Percentiles rank a stretch among this genome's conserved stretches.
These are phyloP conservation scores for Phytophthora lateralis DNA, from an alignment of 352 stramenopile species.

Conservation along the genomic window DNA sequence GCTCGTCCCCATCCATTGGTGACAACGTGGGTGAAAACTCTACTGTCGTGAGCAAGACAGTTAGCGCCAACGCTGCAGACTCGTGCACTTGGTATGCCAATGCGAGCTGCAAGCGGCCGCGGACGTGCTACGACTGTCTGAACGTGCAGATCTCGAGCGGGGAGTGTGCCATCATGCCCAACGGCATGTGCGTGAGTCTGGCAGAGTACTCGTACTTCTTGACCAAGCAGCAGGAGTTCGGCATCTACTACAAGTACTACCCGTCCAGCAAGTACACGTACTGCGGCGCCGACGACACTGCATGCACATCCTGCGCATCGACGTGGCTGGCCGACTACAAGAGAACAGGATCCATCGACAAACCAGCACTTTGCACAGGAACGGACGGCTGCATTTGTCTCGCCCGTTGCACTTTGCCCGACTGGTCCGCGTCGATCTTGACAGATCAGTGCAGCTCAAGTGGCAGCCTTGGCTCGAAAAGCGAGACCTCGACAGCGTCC, in stretches of 20 bases:
- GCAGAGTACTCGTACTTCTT: slow-evolving; percentile 25
- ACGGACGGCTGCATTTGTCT: slow-evolving; percentile 33
- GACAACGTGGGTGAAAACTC: slow-evolving; percentile 7
- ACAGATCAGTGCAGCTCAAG: slow-evolving; percentile 22
- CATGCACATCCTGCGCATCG: slow-evolving; percentile 28
- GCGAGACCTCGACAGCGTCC: slow-evolving; percentile 12
- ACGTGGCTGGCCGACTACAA: slow-evolving; percentile 33
- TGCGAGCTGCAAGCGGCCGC: slow-evolving; percentile 37
- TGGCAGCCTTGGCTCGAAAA: background rate
- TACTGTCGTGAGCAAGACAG: slow-evolving; percentile 23
- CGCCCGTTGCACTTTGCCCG: slow-evolving; percentile 25
- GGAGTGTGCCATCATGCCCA: slow-evolving; percentile 33
- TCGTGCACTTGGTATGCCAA: slow-evolving; percentile 46
- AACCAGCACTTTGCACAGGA: slow-evolving; percentile 26
- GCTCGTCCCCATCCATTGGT: slow-evolving; percentile 4
- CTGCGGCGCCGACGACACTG: slow-evolving; percentile 28
- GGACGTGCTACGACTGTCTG: slow-evolving; percentile 64
- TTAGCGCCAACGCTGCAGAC: slow-evolving; percentile 27
- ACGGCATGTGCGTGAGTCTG: slow-evolving; percentile 30
- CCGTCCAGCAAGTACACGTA: slow-evolving; percentile 42
- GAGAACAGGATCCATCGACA: slow-evolving; percentile 20
- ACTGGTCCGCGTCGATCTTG: slow-evolving; percentile 34
- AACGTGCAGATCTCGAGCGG: slow-evolving; percentile 37
- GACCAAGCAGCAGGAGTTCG: slow-evolving; percentile 23
- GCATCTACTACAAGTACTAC: slow-evolving; percentile 34